These are phyloP conservation scores for Tagetes patula DNA, from an alignment of 129 eudicot species.

Conservation along the genomic window DNA sequence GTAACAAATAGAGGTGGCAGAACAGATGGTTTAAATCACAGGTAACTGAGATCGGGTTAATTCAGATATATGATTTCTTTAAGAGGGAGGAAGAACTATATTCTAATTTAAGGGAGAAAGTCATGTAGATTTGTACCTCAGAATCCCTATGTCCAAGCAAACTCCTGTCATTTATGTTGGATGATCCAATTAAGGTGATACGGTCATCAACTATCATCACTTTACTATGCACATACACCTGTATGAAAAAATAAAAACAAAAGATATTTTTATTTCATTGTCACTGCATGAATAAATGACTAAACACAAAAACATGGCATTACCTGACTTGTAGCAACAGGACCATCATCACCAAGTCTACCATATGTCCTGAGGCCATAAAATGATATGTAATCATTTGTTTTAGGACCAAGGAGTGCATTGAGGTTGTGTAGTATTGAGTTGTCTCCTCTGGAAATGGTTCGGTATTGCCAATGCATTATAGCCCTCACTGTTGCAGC, in stretches of 20 bases:
- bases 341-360: conserved; percentile 81
- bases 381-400: conserved; percentile 86
- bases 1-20: neutral
- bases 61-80: neutral
- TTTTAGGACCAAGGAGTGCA: conserved; percentile 70
- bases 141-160: conserved; percentile 98
- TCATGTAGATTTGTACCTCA: conserved; percentile 49
- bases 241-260: conserved; percentile 13
- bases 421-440: conserved; percentile 85
- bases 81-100: neutral
- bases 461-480: conserved; percentile 99
- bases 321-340: conserved; percentile 88
- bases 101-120: neutral
- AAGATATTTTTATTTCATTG: conserved; percentile 3
- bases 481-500: conserved; percentile 99
- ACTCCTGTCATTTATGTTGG: conserved; percentile 93
- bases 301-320: conserved; percentile 9
- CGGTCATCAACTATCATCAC: conserved; percentile 92
- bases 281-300: conserved; percentile 12
- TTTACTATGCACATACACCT: conserved; percentile 98
- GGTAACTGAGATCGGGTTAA: neutral
- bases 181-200: conserved; percentile 81
- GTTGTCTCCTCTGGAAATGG: conserved; percentile 79
- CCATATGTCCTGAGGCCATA: conserved; percentile 95
- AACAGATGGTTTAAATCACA: neutral